Percentiles rank a stretch among this genome's conserved stretches.
These are phyloP conservation scores for Septoria linicola DNA, from an alignment of 2,329 filamentous ascomycete genomes.

Conservation along the genomic window DNA sequence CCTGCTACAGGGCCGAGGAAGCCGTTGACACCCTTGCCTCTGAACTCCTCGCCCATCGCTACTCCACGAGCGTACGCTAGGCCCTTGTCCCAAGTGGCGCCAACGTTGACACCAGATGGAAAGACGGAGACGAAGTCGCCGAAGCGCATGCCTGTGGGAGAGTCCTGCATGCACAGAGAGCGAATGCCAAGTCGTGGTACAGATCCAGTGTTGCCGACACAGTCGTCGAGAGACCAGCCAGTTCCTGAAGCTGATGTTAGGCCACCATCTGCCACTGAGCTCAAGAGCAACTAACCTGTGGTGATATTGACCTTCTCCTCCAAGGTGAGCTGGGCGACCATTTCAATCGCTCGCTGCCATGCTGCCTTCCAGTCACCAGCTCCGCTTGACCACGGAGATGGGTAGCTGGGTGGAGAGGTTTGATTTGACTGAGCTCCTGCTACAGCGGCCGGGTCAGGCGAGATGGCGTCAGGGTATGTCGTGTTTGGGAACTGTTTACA, in stretches of 20 bases:
- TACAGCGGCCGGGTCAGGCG: conserved; percentile 27
- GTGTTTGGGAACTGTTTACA: conserved; percentile 16
- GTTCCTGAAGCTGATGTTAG: conserved; percentile 58
- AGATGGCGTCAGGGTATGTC: conserved; percentile 19
- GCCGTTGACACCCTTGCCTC: conserved; percentile 71
- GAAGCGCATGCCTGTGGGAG: conserved; percentile 74
- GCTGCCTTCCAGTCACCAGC: conserved; percentile 71
- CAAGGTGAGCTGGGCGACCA: conserved; percentile 79
- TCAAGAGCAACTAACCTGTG: conserved; percentile 10
- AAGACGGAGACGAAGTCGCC: conserved; percentile 81
- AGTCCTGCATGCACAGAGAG: conserved; percentile 76
- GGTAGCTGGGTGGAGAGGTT: conserved; percentile 68
- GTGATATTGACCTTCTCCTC: conserved; percentile 78
- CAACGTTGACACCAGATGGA: conserved; percentile 72
- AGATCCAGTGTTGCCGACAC: conserved; percentile 71
- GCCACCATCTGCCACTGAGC: no score
- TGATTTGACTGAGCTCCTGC: conserved; percentile 35
- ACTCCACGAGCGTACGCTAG: conserved; percentile 67
- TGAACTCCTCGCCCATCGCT: conserved; percentile 73
- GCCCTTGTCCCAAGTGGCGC: conserved; percentile 74
- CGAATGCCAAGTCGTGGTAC: conserved; percentile 41
- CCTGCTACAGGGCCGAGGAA: conserved; percentile 75
- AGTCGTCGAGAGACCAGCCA: conserved; percentile 69
- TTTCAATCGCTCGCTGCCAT: conserved; percentile 70
- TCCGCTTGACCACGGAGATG: conserved; percentile 82